Conservation (phyloP, 352 stramenopile species). For the Pythium dissotocum region DNA sequence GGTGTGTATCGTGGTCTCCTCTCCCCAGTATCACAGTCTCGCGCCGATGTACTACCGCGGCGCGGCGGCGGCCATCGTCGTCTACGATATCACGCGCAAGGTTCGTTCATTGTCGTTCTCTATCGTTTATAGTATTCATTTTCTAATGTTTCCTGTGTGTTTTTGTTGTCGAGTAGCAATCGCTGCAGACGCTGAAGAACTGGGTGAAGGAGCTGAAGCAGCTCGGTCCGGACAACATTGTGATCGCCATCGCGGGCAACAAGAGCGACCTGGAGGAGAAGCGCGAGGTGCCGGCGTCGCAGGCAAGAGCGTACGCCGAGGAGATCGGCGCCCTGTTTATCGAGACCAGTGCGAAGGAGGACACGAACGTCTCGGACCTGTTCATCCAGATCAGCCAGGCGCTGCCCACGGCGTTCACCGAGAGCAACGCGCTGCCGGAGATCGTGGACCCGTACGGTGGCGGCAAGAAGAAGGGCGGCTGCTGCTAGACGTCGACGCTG, state of each 20-base stretch:
- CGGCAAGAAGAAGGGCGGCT: constrained; percentile 82
- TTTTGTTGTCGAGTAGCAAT: constrained; percentile 52
- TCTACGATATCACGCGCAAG: constrained; percentile 98
- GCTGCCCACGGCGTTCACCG: constrained; percentile 62
- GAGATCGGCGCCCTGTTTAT: constrained; percentile 93
- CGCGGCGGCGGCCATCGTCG: constrained; percentile 95
- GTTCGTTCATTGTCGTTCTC: constrained; percentile 31
- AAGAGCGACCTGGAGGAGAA: constrained; percentile 93
- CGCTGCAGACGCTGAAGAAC: constrained; percentile 92
- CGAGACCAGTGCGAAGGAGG: constrained; percentile 94
- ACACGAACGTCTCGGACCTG: constrained; percentile 92
- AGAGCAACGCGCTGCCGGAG: constrained; percentile 83
- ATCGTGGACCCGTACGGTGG: constrained; percentile 85
- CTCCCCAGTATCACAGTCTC: constrained; percentile 91
- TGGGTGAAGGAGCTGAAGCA: constrained; percentile 95
- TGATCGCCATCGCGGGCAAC: constrained; percentile 95
- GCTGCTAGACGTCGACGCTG: constrained; percentile 74
- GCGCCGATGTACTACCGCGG: constrained; percentile 99
- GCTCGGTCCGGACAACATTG: constrained; percentile 92
- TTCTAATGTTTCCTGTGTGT: neutral
- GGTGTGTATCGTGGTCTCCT: neutral
- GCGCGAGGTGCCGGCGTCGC: constrained; percentile 85
- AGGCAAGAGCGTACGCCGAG: constrained; percentile 90
- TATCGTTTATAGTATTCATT: neutral
- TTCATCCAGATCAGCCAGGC: constrained; percentile 92